Evolutionary conservation across 2,329 filamentous ascomycete genomes (phyloP).

Genomic region (Scedosporium apiospermum): DNA sequence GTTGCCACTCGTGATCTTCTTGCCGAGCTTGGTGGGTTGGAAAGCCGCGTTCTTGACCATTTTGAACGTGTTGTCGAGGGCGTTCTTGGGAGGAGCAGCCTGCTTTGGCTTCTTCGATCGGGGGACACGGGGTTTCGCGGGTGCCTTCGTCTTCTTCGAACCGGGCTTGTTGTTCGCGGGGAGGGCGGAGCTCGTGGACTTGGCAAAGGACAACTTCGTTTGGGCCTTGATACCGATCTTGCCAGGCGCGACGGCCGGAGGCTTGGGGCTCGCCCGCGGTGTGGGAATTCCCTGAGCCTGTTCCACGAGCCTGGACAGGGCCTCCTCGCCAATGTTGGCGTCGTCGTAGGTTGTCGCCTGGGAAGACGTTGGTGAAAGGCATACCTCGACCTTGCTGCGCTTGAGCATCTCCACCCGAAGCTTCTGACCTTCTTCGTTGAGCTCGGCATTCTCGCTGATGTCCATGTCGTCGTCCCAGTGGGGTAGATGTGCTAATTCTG

Average conservation of each 20-base stretch:
- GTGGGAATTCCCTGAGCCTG: slow-evolving; percentile 42
- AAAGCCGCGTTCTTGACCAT: slow-evolving; percentile 25
- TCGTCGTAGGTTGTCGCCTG: slow-evolving; percentile 12
- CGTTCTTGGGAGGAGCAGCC: slow-evolving; percentile 25
- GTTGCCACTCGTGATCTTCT: not conserved
- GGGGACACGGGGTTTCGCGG: slow-evolving; percentile 1
- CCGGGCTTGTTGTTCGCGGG: not conserved
- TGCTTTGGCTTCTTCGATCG: slow-evolving; percentile 15
- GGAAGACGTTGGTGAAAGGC: slow-evolving; percentile 9
- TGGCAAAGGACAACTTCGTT: slow-evolving; percentile 36
- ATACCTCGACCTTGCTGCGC: slow-evolving; percentile 24
- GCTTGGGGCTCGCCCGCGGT: slow-evolving; percentile 46
- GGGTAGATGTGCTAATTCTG: slow-evolving; percentile 56
- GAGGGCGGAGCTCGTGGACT: not conserved
- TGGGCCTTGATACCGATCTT: slow-evolving; percentile 35
- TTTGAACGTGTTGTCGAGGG: slow-evolving; percentile 33
- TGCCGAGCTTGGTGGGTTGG: not conserved
- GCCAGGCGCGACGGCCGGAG: slow-evolving; percentile 28
- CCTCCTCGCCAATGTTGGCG: slow-evolving; percentile 18
- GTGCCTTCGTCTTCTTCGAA: not conserved
- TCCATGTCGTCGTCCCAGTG: slow-evolving; percentile 49
- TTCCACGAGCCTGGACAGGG: slow-evolving; percentile 27
- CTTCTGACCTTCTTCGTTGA: slow-evolving; percentile 33
- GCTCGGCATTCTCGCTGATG: slow-evolving; percentile 33
- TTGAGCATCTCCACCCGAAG: slow-evolving; percentile 24